phyloP scores from a whole-genome alignment of 345 rosid species.

The Hibiscus tridactylites region DNA sequence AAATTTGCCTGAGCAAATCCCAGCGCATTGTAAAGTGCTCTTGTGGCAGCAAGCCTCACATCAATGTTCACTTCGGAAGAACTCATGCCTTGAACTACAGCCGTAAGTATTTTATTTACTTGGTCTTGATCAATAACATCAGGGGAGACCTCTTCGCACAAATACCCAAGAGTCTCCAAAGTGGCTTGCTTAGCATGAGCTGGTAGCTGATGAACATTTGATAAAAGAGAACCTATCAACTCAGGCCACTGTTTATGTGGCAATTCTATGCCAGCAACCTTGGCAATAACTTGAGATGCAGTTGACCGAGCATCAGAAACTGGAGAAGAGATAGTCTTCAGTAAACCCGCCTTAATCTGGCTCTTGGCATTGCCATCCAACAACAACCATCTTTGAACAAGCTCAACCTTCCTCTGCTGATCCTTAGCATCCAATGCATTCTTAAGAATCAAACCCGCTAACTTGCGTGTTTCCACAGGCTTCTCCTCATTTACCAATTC shows the following conservation, averaged over 20 bases:
- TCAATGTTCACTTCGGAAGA: constrained; percentile 46
- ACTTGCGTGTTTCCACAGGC: constrained; percentile 65
- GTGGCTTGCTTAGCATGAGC: constrained; percentile 66
- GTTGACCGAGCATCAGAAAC: constrained; percentile 57
- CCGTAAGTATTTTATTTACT: constrained; percentile 66
- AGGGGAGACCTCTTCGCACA: constrained; percentile 72
- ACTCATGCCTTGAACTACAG: constrained; percentile 65
- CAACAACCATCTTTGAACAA: constrained; percentile 66
- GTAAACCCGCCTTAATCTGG: constrained; percentile 47
- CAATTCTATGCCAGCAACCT: constrained; percentile 66
- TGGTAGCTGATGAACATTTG: constrained; percentile 61
- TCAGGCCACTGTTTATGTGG: constrained; percentile 85
- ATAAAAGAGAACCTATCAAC: constrained; percentile 50
- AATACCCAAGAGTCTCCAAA: constrained; percentile 68
- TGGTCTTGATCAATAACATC: constrained; percentile 70
- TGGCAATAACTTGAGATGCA: constrained; percentile 65
- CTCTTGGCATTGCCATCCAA: constrained; percentile 41
- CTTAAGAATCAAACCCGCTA: constrained; percentile 62
- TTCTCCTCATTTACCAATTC: constrained; percentile 42
- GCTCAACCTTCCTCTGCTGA: constrained; percentile 33
- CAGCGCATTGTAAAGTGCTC: constrained; percentile 51
- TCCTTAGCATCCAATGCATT: constrained; percentile 75
- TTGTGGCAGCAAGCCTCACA: constrained; percentile 58
- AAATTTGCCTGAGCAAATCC: constrained; percentile 64
- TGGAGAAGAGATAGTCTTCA: constrained; percentile 55